Conservation (phyloP, 768 basidiomycete genomes). For the Lactifluus volemus region DNA sequence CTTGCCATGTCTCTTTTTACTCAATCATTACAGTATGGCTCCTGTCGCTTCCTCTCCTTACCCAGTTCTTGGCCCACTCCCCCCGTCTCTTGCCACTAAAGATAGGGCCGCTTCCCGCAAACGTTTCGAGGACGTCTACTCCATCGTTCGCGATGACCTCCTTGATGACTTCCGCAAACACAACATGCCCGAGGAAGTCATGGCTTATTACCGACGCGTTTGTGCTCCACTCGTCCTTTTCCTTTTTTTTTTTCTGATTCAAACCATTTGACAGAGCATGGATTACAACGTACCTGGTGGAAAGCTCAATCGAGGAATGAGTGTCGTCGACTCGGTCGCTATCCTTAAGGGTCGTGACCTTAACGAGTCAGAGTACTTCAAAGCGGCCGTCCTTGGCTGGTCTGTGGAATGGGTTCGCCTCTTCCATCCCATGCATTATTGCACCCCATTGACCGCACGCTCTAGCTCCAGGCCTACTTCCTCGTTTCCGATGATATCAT, state of each 20-base stretch:
- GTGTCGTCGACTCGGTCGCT: conserved; percentile 87
- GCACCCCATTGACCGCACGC: not conserved
- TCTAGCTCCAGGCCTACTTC: conserved; percentile 93
- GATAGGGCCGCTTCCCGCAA: conserved; percentile 30
- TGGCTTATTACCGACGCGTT: conserved; percentile 79
- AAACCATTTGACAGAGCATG: conserved; percentile 47
- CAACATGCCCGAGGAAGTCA: conserved; percentile 76
- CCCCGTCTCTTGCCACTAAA: not conserved
- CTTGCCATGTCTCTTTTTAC: no score
- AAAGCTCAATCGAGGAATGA: conserved; percentile 95
- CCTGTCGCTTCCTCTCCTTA: conserved; percentile 8
- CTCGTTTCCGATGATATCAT: conserved; percentile 97
- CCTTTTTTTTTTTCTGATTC: not conserved
- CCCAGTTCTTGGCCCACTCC: not conserved
- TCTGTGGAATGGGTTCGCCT: conserved; percentile 88
- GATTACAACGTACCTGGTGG: conserved; percentile 95
- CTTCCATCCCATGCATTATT: not conserved
- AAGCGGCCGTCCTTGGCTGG: conserved; percentile 88
- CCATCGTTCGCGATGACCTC: conserved; percentile 67
- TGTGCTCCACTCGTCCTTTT: conserved; percentile 22
- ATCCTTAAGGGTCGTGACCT: conserved; percentile 69
- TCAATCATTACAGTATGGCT: not conserved
- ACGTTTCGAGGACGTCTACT: conserved; percentile 68
- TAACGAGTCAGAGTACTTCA: conserved; percentile 79
- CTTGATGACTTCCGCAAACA: conserved; percentile 55